Base-by-base conservation (phyloP, 2,329 filamentous ascomycete species). In the Fonsecaea erecta region DNA sequence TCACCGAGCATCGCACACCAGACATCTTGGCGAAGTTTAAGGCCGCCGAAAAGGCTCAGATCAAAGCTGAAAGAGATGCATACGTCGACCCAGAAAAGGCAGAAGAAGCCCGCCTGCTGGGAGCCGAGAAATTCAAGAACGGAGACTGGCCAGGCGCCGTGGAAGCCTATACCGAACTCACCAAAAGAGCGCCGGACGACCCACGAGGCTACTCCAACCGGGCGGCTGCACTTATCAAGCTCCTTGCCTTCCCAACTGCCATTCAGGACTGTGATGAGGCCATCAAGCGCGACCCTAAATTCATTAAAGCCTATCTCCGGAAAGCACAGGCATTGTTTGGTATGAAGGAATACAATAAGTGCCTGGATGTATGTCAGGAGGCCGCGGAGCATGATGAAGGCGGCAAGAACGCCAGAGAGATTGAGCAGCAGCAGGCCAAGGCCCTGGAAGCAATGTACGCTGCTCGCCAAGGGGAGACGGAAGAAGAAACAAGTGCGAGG, bases 261-360 rank as follows among this genome's bases (percentile, higher is more conserved):
- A 88, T 99, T 43, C 88, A 93, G 55, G 96, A 99, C 82, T 98
- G 95, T 78, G 89, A 97, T 78, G 83, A 86, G 71, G 95, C 95
- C 52, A 96, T 97, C 81, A 90, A 92, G 85, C 90, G 89, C 73
- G 95, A 99, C 74, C 85, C 90, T 64, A 90, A 89, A 75, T 99
- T 99, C 79, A 94, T 98, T 80, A 89, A 94, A 63, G 95, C 95
- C 7, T 98, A 98, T 79, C 90, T 99, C 73, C 90, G 95, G 77
- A 98, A 97, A 84, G 93, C 93, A 0, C 93, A 98, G 81, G 92
- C 93, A 48, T 92, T 94, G 78, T 93, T 95, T 72, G 93, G 93
- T 73, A 99, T 99, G 95, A 92, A 95, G 78, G 94, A 99, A 79
- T 98, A 97, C 84, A 97, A 90, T 78, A 94, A 93, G 78, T 96